A percentile compares a stretch with the other conserved stretches of the same genome.
Evolutionary conservation across 1,284 basidiomycete genomes (phyloP).

Genomic region (Thelephora terrestris): DNA sequence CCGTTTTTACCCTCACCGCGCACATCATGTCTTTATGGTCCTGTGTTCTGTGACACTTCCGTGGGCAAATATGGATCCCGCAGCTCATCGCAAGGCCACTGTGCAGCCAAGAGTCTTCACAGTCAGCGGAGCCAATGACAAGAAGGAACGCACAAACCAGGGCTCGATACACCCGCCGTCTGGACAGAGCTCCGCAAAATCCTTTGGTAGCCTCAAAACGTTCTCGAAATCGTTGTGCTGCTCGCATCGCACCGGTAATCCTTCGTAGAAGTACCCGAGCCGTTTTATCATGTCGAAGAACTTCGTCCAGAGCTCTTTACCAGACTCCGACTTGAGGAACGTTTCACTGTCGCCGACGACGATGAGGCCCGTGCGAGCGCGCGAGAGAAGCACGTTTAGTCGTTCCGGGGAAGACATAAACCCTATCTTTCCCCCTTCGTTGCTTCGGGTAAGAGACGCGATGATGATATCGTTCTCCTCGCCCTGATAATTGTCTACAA

Average conservation of each 20-base stretch:
- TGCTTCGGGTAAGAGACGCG: constrained; percentile 49
- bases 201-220: constrained; percentile 26
- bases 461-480: constrained; percentile 61
- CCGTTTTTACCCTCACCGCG: too few relatives aligned
- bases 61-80: too few relatives aligned
- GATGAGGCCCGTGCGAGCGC: constrained; percentile 49
- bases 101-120: not conserved
- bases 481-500: constrained; percentile 53
- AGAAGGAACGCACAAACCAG: constrained; percentile 31
- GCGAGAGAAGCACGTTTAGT: constrained; percentile 54
- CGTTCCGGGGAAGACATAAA: constrained; percentile 59
- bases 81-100: too few relatives aligned
- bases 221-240: constrained; percentile 34
- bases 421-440: constrained; percentile 41
- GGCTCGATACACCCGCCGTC: constrained; percentile 51
- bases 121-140: not conserved
- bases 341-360: constrained; percentile 54
- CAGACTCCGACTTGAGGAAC: constrained; percentile 42
- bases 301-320: constrained; percentile 36
- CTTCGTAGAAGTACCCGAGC: constrained; percentile 40
- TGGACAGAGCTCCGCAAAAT: constrained; percentile 43
- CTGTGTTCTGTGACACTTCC: too few relatives aligned
- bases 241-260: constrained; percentile 47
- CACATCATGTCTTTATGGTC: too few relatives aligned
- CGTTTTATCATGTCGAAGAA: constrained; percentile 34